These are phyloP conservation scores for Yamadazyma triangularis DNA, from an alignment of 1,139 yeast genomes.

Conservation along the genomic window DNA sequence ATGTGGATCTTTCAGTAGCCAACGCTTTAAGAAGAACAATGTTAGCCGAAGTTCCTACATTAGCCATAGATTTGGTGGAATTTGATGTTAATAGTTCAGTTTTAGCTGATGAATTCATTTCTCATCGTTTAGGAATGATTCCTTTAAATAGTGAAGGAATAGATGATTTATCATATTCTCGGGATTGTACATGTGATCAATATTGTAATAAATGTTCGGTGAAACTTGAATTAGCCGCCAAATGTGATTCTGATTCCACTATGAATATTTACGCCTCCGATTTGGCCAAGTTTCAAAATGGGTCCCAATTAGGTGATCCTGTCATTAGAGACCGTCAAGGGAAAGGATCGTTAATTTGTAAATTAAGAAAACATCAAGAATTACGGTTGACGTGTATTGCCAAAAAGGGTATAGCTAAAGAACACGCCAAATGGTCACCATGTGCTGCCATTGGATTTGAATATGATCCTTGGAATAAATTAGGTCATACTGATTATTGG, in stretches of 20 bases:
- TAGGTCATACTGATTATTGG: slow-evolving; percentile 95
- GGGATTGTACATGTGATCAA: slow-evolving; percentile 97
- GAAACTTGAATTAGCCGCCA: slow-evolving; percentile 77
- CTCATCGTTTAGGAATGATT: slow-evolving; percentile 88
- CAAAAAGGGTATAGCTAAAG: slow-evolving; percentile 96
- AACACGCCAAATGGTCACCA: slow-evolving; percentile 98
- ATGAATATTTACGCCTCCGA: slow-evolving; percentile 90
- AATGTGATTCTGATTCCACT: slow-evolving; percentile 82
- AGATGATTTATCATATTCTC: slow-evolving; percentile 71
- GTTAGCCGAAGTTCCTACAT: slow-evolving; percentile 94
- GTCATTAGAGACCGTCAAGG: slow-evolving; percentile 73
- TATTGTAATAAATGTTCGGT: slow-evolving; percentile 95
- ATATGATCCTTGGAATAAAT: slow-evolving; percentile 98
- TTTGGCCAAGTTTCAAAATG: slow-evolving; percentile 51
- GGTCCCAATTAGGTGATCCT: slow-evolving; percentile 67
- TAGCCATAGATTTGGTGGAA: slow-evolving; percentile 94
- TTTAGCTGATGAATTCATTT: slow-evolving; percentile 90
- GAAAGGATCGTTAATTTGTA: slow-evolving; percentile 85
- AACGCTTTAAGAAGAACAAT: slow-evolving; percentile 88
- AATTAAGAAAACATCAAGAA: slow-evolving; percentile 90
- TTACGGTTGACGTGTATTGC: slow-evolving; percentile 87
- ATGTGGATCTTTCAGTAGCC: slow-evolving; percentile 87
- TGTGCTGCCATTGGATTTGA: slow-evolving; percentile 97
- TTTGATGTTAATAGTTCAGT: slow-evolving; percentile 91
- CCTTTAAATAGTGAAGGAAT: slow-evolving; percentile 85